Evolutionary conservation across 2,329 filamentous ascomycete species (phyloP), one percentile per base, ranked within the genome.

Genomic region (Neoarthrinium moseri): DNA sequence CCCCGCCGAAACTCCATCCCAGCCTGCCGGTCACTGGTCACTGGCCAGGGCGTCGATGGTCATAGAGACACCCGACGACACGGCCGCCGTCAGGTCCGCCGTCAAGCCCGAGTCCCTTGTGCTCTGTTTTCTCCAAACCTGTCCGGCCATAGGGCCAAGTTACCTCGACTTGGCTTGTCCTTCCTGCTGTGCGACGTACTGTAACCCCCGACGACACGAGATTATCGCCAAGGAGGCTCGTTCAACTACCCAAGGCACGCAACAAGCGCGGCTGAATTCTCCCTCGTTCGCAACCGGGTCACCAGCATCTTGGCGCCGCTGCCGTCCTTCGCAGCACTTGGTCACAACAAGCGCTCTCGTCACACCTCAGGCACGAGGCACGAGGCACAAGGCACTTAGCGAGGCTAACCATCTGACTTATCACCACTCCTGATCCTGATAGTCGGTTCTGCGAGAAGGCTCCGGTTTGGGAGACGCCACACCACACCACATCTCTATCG

Each of bases 261-360:
- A 34, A 12, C 32, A n/a, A 15, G 22, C 18, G 17, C 33, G 22
- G 33, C 33, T 12, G 29, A 12, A 13, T 15, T 15, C 29, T 32
- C 33, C 33, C 33, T 15, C 29, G n/a, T 24, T 22, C 33, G 27
- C 29, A n/a, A 32, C 23, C 21, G n/a, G 18, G 21, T 32, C 39
- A 15, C 21, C 29, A 26, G 39, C 18, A 11, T n/a, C 29, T 43
- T 32, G 39, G 27, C 27, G 23, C 23, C 22, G 22, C 39, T 44
- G 22, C 32, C 4, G 41, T 43, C 29, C 21, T n/a, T 23, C 30
- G 29, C 13, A 18, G 35, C 41, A 43, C 20, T 15, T 37, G 41
- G 32, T 12, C 32, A 37, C 41, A 10, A 36, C 32, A 44, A 18
- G n/a, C 20, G 10, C 13, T 20, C 20, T 29, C 17, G 41, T 36